phyloP scores from a whole-genome alignment of 495 filamentous ascomycete species.

The Thozetella sp. region DNA sequence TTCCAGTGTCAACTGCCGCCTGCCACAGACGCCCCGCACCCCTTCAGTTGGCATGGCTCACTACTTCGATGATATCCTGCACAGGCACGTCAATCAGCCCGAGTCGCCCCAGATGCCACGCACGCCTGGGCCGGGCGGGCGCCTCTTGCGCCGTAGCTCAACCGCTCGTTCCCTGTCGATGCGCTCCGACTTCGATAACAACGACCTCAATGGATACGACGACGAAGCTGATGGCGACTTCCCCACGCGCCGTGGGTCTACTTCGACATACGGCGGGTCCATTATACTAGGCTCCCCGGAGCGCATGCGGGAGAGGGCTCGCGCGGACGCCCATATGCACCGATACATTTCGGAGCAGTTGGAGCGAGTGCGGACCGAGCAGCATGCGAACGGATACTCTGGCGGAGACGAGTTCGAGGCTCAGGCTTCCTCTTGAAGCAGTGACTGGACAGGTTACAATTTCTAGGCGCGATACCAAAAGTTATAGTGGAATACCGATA shows the following conservation, averaged over 20 bases:
- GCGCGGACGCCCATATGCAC: conserved; percentile 65
- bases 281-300: conserved; percentile 27
- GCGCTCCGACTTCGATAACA: conserved; percentile 75
- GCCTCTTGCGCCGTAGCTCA: conserved; percentile 74
- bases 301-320: conserved; percentile 42
- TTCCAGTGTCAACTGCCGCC: conserved; percentile 78
- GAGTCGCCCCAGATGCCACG: conserved; percentile 34
- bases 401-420: conserved; percentile 56
- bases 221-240: conserved; percentile 25
- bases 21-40: conserved; percentile 90
- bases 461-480: neutral
- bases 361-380: conserved; percentile 52
- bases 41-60: conserved; percentile 80
- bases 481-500: no score
- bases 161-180: conserved; percentile 83
- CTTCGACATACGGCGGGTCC: conserved; percentile 19
- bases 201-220: conserved; percentile 33
- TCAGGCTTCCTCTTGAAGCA: conserved; percentile 27
- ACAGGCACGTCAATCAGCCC: conserved; percentile 38
- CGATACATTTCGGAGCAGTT: conserved; percentile 74
- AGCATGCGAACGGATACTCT: conserved; percentile 28
- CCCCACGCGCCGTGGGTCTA: conserved; percentile 24
- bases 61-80: conserved; percentile 94
- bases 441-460: neutral
- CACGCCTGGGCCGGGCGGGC: conserved; percentile 36